Base-by-base conservation (phyloP, 768 basidiomycete species). In the Boletus edulis region DNA sequence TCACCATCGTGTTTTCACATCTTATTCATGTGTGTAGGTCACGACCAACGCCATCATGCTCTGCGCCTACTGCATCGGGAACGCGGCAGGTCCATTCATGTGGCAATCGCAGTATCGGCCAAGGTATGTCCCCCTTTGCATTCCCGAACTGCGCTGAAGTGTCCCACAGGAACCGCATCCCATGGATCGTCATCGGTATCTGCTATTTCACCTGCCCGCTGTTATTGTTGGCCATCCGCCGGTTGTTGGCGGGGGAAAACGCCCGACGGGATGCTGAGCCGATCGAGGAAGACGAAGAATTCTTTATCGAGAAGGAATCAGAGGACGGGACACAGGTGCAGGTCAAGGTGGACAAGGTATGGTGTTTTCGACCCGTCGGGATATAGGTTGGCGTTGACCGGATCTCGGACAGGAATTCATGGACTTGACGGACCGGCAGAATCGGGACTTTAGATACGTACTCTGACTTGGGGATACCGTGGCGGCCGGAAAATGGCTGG, bases 21-120 rank as follows among this genome's bases (percentile, higher is more conserved):
- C 22, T 5, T 22, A 50, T 31, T 49, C 22, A 32, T 12, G 10
- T 34, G 35, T 10, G 35, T 47, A 72, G 61, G 32, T 70, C 12
- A 67, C 62, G 38, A 72, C 70, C 0, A 90, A 91, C 62, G 86
- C 89, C 0, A 82, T 91, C 58, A 80, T 90, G 78, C 76, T 91
- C 12, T 79, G 79, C 41, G 85, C 86, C 1, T 91, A 90, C 63
- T 83, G 83, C 59, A 57, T 84, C 20, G 81, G 82, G 10, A 89
- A 91, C 54, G 73, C 86, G 3, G 81, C 80, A 0, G 83, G 82
- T n/a, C 87, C 88, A 0, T 86, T 88, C 62, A 87, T 91, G 85
- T 91, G 88, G 88, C 80, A 84, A 63, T 73, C 73, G 0, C 73
- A 80, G 66, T 89, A 86, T 63, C 79, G 78, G 56, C 88, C 87